Evolutionary conservation across 2,329 filamentous ascomycete genomes (phyloP), one percentile per base, ranked within the genome.

Genomic region (Thelonectria rubi): DNA sequence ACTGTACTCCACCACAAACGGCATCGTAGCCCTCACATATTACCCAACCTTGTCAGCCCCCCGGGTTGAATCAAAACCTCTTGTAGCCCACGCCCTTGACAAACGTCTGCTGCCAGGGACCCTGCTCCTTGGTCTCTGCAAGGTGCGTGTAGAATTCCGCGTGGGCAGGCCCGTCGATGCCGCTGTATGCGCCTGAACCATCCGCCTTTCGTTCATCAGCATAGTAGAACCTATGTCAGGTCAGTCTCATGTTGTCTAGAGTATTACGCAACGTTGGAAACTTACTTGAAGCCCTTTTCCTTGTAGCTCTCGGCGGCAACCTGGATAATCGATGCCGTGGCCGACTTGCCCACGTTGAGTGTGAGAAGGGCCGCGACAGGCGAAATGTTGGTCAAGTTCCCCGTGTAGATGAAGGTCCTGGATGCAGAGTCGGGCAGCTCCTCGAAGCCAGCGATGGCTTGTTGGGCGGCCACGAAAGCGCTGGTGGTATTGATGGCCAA

Each of bases 211-310:
- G 73, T 68, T 86, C 80, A 57, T 85, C 82, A 1, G 76, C 80
- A 56, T 81, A 86, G 67, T 84, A 84, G 69, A 85, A 85, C 55
- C 82, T 84, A 59, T 12, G 54, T 18, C 17, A 32, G 34, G 40
- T 37, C 17, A 50, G 15, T 10, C 5, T 20, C n/a, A 1, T 9
- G 1, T 9, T 14, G 18, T 8, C 7, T 24, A 7, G 10, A 8
- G 14, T 8, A 3, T n/a, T 1, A n/a, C 1, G 11, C n/a, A 15
- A 18, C 8, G 2, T 34, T 6, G 8, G 9, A 18, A n/a, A 11
- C 73, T 42, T 65, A 72, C 76, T 76, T 76, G 70, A 65, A 75
- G 42, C 78, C 76, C 55, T 70, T 61, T 10, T 72, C 72, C 39
- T 69, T 65, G 65, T 79, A 79, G 5, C 62, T 66, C 15, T 64